Conservation (phyloP, 441 rosid species). For the Gossypium gossypioides region DNA sequence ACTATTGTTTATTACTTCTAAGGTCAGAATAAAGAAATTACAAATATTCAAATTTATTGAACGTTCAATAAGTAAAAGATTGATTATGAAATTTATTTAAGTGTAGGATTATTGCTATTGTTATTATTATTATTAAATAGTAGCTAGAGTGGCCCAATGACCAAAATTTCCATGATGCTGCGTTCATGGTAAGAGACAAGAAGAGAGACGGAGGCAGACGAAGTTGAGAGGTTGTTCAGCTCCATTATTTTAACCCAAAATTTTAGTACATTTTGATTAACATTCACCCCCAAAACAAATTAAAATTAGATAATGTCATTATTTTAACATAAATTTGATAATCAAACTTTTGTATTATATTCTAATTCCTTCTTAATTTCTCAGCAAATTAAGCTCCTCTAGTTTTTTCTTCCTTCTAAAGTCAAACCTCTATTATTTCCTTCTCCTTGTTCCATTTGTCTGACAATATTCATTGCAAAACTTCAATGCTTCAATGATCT, state of each 20-base stretch:
- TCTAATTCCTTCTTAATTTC: conserved; percentile 25
- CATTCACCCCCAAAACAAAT: conserved; percentile 15
- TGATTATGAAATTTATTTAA: neutral
- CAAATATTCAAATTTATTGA: too few relatives aligned
- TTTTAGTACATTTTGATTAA: conserved; percentile 2
- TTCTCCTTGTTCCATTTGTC: conserved; percentile 17
- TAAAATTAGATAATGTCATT: neutral
- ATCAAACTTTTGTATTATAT: conserved; percentile 25
- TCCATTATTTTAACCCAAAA: conserved; percentile 19
- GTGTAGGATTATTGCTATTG: too few relatives aligned
- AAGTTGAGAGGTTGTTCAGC: conserved; percentile 32
- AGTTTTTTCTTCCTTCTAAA: conserved; percentile 24
- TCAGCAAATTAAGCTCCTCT: conserved; percentile 19
- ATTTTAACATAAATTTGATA: conserved; percentile 17
- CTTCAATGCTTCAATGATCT: neutral
- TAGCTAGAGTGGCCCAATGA: too few relatives aligned
- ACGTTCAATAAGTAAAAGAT: too few relatives aligned
- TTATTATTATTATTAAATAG: too few relatives aligned
- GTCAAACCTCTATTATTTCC: conserved; percentile 40
- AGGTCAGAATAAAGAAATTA: too few relatives aligned
- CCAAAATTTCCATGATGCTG: conserved; percentile 25
- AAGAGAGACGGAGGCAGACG: conserved; percentile 37
- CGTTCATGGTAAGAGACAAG: conserved; percentile 40
- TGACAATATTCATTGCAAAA: neutral
- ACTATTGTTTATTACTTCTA: too few relatives aligned